Evolutionary conservation across 2,329 filamentous ascomycete species (phyloP), one percentile per base, ranked within the genome.

Genomic region (Fusarium oligoseptatum): DNA sequence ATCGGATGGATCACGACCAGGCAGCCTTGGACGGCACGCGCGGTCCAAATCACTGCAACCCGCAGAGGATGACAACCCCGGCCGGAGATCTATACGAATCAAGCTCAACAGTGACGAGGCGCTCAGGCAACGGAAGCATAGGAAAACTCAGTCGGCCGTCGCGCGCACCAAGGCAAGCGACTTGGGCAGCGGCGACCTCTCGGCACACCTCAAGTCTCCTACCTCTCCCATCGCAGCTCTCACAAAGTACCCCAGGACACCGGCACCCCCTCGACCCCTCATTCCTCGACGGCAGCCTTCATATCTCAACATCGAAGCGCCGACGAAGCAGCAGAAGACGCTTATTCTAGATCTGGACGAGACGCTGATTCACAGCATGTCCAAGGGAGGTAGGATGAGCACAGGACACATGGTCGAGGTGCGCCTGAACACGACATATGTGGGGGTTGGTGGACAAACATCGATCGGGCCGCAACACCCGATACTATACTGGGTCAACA

Each of bases 331-430:
- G 70, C 93, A 97, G 80, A 99, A 99, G 87, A 99, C 97, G 1
- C 85, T 99, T 69, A 95, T 99, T 74, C 88, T 99, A 62, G 97
- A 99, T 82, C 90, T 99, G 20, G 97, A 99, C 83, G 97, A 99
- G 84, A 99, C 97, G 0, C 86, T 99, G 76, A 99, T 99, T 76
- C 97, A 99, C 87, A 98, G 95, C 83, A 95, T 98, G 89, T 95
- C 96, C 70, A 98, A 98, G 82, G 97, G 97, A 34, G 95, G 96
- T 63, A 91, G 96, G 68, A 98, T 98, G 92, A 96, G 94, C 78
- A 96, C 94, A 22, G 97, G 97, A 20, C 97, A 99, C 84, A 99
- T 99, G 97, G 95, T 99, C 62, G 97, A 99, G 85, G 97, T 99
- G 73, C 95, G 95, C 78, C 88, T 98, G 70, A 94, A 93, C 81